These are phyloP conservation scores for Thalassiosira delicatula DNA, from an alignment of 352 stramenopile genomes.

Conservation along the genomic window DNA sequence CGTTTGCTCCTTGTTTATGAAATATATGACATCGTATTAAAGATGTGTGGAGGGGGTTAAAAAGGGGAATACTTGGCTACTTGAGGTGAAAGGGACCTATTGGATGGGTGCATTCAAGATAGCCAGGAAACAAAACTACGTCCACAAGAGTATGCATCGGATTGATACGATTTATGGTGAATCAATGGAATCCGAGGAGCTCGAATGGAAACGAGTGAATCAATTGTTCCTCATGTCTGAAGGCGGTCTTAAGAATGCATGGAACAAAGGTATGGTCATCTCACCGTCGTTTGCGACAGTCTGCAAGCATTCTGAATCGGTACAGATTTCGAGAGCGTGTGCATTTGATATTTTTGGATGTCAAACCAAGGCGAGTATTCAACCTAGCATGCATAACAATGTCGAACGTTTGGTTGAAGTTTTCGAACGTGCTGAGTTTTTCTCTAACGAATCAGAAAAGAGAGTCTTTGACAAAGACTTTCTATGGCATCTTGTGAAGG, in stretches of 20 bases:
- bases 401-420: background rate
- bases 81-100: conserved; percentile 9
- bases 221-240: conserved; percentile 25
- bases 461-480: conserved; percentile 1
- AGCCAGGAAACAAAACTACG: conserved; percentile 6
- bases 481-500: conserved; percentile 11
- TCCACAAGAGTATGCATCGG: background rate
- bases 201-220: conserved; percentile 13
- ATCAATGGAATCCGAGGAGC: background rate
- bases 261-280: conserved; percentile 8
- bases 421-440: background rate
- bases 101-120: conserved; percentile 1
- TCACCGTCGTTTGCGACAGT: background rate
- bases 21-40: conserved; percentile 21
- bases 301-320: background rate
- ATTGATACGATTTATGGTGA: conserved; percentile 18
- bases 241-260: conserved; percentile 9
- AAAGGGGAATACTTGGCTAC: conserved; percentile 20
- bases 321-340: background rate
- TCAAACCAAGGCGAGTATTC: background rate
- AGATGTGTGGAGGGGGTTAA: conserved; percentile 15
- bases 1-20: conserved; percentile 15
- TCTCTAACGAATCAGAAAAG: background rate
- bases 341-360: conserved; percentile 4
- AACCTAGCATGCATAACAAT: background rate